phyloP scores from a whole-genome alignment of 805 yeast species.

The Tetrapisispora arboricola region DNA sequence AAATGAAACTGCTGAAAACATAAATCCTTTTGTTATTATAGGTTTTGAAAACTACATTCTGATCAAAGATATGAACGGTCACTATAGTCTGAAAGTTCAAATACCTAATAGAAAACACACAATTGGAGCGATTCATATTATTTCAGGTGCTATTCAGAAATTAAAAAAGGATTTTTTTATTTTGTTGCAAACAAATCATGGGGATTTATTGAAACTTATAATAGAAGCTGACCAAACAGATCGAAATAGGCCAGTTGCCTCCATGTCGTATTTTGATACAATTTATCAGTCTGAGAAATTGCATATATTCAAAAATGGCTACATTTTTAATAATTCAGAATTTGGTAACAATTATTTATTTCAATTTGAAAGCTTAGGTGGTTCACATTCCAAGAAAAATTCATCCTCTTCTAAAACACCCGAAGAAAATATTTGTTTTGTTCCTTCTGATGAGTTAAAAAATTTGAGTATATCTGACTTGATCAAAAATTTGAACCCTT shows the following conservation, averaged over 20 bases:
- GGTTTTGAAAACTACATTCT: conserved; percentile 47
- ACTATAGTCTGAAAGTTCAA: conserved; percentile 33
- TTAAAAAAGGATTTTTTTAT: conserved; percentile 54
- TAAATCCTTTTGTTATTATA: conserved; percentile 35
- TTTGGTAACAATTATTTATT: conserved; percentile 55
- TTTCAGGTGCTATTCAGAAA: conserved; percentile 54
- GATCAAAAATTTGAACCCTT: conserved; percentile 39
- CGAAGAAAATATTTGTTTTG: conserved; percentile 21
- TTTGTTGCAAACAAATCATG: conserved; percentile 56
- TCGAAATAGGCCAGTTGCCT: conserved; percentile 30
- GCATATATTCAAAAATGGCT: conserved; percentile 63
- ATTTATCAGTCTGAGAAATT: conserved; percentile 49
- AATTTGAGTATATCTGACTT: conserved; percentile 53
- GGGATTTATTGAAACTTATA: conserved; percentile 67
- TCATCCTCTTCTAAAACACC: conserved; percentile 26
- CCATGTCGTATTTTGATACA: conserved; percentile 68
- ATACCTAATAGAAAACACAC: conserved; percentile 41
- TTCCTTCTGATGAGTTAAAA: conserved; percentile 31
- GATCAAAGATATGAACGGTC: conserved; percentile 37
- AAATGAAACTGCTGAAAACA: conserved; percentile 56
- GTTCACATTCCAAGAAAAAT: conserved; percentile 34
- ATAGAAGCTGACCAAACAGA: conserved; percentile 35
- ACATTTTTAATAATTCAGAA: conserved; percentile 56
- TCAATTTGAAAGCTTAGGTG: conserved; percentile 72
- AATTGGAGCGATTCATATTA: conserved; percentile 29